Evolutionary conservation across 495 filamentous ascomycete species (phyloP).

Genomic region (Cladorrhinum samala): DNA sequence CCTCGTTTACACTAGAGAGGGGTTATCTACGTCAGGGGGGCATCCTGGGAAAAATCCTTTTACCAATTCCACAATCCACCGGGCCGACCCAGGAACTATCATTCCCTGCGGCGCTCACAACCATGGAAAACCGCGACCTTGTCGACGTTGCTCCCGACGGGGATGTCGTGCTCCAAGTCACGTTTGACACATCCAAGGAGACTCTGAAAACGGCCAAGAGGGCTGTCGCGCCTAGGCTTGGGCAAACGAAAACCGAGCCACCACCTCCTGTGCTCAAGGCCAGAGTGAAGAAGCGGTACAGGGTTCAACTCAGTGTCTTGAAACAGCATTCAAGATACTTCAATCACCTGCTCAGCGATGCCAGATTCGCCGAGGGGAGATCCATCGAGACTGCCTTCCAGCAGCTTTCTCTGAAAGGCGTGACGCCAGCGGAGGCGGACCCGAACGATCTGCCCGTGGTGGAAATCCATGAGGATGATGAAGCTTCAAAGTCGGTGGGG

Average conservation of each 20-base stretch:
- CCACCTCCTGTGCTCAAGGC: constrained; percentile 27
- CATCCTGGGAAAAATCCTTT: not conserved
- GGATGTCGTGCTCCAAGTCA: constrained; percentile 50
- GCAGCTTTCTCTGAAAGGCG: constrained; percentile 31
- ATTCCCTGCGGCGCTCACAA: not conserved
- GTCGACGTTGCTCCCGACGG: constrained; percentile 45
- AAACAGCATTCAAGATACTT: constrained; percentile 55
- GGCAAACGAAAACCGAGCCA: constrained; percentile 15
- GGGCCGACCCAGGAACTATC: not conserved
- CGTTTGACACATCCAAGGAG: constrained; percentile 45
- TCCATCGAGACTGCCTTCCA: constrained; percentile 38
- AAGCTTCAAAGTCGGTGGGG: constrained; percentile 46
- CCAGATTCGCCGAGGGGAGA: constrained; percentile 46
- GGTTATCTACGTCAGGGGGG: not conserved
- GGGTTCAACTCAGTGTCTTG: constrained; percentile 32
- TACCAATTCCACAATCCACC: not conserved
- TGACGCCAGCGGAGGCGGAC: constrained; percentile 42
- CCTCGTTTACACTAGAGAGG: too few relatives aligned
- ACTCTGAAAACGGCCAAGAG: constrained; percentile 22
- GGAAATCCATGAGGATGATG: constrained; percentile 52
- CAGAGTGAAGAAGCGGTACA: constrained; percentile 30
- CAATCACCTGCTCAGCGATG: constrained; percentile 44
- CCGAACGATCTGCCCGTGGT: constrained; percentile 47
- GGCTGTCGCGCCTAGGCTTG: constrained; percentile 2
- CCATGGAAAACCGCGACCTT: constrained; percentile 18